Evolutionary conservation across 495 filamentous ascomycete species (phyloP).

Genomic region (Friedmanniomyces endolithicus): DNA sequence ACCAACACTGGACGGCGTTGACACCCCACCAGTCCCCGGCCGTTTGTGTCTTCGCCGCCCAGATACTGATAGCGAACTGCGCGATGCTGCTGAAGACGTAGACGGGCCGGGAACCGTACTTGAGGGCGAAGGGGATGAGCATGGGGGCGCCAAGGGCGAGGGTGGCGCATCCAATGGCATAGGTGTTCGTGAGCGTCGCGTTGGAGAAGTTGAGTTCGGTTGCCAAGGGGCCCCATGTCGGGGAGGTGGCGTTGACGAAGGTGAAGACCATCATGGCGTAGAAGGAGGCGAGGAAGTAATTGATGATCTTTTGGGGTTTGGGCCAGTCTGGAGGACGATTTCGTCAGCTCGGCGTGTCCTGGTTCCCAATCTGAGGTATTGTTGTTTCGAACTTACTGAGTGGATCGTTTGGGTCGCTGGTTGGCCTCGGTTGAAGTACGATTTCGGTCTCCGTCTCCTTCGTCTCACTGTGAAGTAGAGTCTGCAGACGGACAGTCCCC

Average conservation of each 20-base stretch:
- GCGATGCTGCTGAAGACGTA: slow-evolving; percentile 32
- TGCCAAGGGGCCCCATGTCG: slow-evolving; percentile 34
- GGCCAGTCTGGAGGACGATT: slow-evolving; percentile 15
- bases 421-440: slow-evolving; percentile 15
- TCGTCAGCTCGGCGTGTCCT: neutral
- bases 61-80: slow-evolving; percentile 31
- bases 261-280: slow-evolving; percentile 33
- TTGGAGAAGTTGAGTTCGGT: slow-evolving; percentile 30
- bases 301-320: slow-evolving; percentile 27
- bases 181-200: slow-evolving; percentile 30
- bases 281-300: slow-evolving; percentile 32
- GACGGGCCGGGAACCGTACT: slow-evolving; percentile 36
- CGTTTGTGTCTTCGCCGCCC: slow-evolving; percentile 30
- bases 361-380: neutral
- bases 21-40: slow-evolving; percentile 27
- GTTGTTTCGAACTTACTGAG: neutral
- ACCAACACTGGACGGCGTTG: slow-evolving; percentile 29
- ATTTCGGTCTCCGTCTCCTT: slow-evolving; percentile 1
- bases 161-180: slow-evolving; percentile 30
- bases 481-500: slow-evolving; percentile 11
- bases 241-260: slow-evolving; percentile 32
- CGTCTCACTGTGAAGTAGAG: neutral
- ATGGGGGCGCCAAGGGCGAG: slow-evolving; percentile 34
- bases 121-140: slow-evolving; percentile 37
- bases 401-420: slow-evolving; percentile 9